Conservation (phyloP, 768 basidiomycete genomes). For the Botryobasidium botryosum region DNA sequence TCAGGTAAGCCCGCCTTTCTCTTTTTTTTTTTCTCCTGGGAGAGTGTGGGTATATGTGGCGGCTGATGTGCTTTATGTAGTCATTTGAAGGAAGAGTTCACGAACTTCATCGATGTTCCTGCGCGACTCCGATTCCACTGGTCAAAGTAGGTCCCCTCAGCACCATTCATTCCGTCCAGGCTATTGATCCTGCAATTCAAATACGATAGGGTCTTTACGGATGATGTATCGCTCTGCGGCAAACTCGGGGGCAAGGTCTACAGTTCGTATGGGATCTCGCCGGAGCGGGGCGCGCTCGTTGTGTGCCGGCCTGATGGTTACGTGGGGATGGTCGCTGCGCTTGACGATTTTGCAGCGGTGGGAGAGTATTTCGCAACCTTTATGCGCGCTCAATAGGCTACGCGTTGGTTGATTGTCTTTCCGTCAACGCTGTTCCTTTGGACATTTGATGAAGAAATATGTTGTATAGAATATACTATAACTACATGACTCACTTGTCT, state of each 20-base stretch:
- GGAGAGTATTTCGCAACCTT: too few relatives aligned
- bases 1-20: slow-evolving; percentile 17
- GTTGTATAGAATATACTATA: too few relatives aligned
- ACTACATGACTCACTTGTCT: too few relatives aligned
- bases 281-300: slow-evolving; percentile 33
- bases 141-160: slow-evolving; percentile 30
- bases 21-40: slow-evolving; percentile 27
- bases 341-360: too few relatives aligned
- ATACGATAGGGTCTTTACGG: slow-evolving; percentile 35
- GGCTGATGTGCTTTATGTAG: not conserved
- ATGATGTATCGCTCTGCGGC: slow-evolving; percentile 33
- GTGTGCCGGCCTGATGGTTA: too few relatives aligned
- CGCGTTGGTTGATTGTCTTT: too few relatives aligned
- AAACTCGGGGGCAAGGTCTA: slow-evolving; percentile 38
- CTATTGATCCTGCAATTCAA: not conserved
- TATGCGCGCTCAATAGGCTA: too few relatives aligned
- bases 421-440: too few relatives aligned
- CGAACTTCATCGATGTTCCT: slow-evolving; percentile 30
- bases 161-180: not conserved
- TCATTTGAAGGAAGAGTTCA: slow-evolving; percentile 22
- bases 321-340: too few relatives aligned
- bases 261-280: slow-evolving; percentile 33
- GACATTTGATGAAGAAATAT: too few relatives aligned
- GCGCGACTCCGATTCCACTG: slow-evolving; percentile 34
- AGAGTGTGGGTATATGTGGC: too few relatives aligned